phyloP scores from a whole-genome alignment of 164 flowering plant genomes.

The Kingdonia uniflora region DNA sequence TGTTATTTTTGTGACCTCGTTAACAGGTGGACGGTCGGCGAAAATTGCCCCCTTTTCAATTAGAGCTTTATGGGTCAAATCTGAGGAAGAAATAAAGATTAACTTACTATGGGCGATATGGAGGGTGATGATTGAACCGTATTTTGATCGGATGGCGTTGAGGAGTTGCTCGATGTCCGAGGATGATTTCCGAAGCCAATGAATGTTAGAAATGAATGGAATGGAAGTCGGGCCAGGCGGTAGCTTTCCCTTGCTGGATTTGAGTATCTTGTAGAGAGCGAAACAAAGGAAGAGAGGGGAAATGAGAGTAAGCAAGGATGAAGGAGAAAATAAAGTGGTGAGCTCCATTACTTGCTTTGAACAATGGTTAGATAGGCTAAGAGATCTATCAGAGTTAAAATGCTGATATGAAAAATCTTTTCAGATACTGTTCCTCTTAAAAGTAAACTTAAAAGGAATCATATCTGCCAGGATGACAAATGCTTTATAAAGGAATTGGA shows the following conservation, averaged over 20 bases:
- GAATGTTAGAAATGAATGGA: conserved; percentile 23
- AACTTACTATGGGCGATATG: conserved; percentile 15
- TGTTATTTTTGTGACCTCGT: conserved; percentile 3
- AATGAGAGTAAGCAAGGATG: conserved; percentile 1
- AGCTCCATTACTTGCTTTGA: not conserved
- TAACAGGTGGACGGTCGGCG: conserved; percentile 27
- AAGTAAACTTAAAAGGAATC: too few species aligned
- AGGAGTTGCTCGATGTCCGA: conserved; percentile 14
- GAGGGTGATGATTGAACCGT: conserved; percentile 37
- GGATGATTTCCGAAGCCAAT: conserved; percentile 15
- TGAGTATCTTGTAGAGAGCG: not conserved
- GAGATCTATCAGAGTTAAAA: too few species aligned
- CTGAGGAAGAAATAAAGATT: conserved; percentile 24
- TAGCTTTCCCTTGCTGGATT: conserved; percentile 9
- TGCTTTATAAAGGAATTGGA: too few species aligned
- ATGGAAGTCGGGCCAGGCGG: conserved; percentile 33
- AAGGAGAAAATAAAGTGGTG: too few species aligned
- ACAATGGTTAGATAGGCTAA: too few species aligned
- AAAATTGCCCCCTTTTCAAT: conserved; percentile 34
- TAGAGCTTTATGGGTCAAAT: conserved; percentile 31
- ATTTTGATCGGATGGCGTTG: conserved; percentile 15
- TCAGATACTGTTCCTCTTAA: too few species aligned
- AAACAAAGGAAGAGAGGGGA: not conserved
- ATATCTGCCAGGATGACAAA: too few species aligned
- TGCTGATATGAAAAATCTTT: too few species aligned